Evolutionary conservation across 164 flowering plant species (phyloP), one percentile per base, ranked within the genome.

Genomic region (Tinospora cordifolia): DNA sequence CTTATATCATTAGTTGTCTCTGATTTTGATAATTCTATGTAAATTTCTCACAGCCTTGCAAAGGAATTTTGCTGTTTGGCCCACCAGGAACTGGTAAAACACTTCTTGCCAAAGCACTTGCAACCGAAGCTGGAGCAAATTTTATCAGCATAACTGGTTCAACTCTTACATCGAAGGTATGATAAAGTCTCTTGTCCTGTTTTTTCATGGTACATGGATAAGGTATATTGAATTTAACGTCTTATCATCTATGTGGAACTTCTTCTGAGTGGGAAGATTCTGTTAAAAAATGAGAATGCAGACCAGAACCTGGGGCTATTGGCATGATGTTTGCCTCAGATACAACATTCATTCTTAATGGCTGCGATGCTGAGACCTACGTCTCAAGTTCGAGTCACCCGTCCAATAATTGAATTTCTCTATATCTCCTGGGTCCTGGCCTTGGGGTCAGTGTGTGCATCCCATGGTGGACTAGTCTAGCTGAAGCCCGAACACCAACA

Each of bases 81-180:
- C 99, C 99, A 65, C 99, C 99, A 39, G 99, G 99, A 76, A 95
- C 98, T 64, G 99, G 99, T 70, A 95, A 95, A 82, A 95, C 99
- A 38, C 99, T 95, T 78, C 88, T 95, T 70, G 99, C 99, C 34
- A 95, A 95, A 76, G 99, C 99, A 65, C 92, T 95, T 78, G 99
- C 99, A 19, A 95, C 99, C 46, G 99, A 95, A 77, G 97, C 97
- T 0, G 97, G 99, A 54, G 99, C 99, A 34, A 92, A 91, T 81
- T 95, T 95, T 79, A 91, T 95, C 64, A 95, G 98, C 75, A 83
- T 95, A 75, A 95, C 99, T 75, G 99, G 99, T 79, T 95, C 99
- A 44, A 87, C 90, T 40, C 96, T 95, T 47, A 95, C 99, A 51
- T 95, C 98, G 21, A 95, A 95, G 98, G 99, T 91, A 75, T n/a